Conservation (phyloP, 2,329 filamentous ascomycete genomes). For the Zymoseptoria pseudotritici region DNA sequence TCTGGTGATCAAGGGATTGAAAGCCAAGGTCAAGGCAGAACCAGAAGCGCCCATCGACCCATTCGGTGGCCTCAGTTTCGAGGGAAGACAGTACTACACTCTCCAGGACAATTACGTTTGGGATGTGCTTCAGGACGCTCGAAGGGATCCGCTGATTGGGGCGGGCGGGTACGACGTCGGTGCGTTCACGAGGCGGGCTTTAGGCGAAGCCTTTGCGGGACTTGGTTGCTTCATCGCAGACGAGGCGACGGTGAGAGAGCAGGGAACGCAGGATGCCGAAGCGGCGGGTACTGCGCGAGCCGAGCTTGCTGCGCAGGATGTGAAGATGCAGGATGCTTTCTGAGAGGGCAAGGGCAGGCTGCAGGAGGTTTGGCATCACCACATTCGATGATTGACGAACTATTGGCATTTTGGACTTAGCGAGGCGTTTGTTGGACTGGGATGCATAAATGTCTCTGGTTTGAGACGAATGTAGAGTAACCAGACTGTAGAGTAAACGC, state of each 20-base stretch:
- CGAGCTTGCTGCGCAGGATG: slow-evolving; percentile 53
- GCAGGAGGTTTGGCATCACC: neutral
- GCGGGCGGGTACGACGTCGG: slow-evolving; percentile 77
- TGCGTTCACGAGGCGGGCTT: slow-evolving; percentile 72
- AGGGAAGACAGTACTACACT: slow-evolving; percentile 58
- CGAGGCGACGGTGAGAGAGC: slow-evolving; percentile 46
- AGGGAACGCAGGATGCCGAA: slow-evolving; percentile 24
- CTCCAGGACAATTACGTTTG: slow-evolving; percentile 66
- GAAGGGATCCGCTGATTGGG: slow-evolving; percentile 57
- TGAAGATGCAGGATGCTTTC: slow-evolving; percentile 39
- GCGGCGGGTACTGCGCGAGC: slow-evolving; percentile 31
- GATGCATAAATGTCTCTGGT: neutral
- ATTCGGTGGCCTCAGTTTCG: slow-evolving; percentile 67
- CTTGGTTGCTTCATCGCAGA: slow-evolving; percentile 81
- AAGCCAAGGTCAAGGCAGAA: slow-evolving; percentile 53
- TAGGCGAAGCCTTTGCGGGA: slow-evolving; percentile 86
- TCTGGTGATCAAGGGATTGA: slow-evolving; percentile 70
- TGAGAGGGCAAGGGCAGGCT: slow-evolving; percentile 5
- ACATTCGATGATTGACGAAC: neutral
- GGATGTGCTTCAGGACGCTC: slow-evolving; percentile 61
- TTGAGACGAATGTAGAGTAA: neutral
- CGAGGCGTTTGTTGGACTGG: neutral
- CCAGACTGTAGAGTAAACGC: neutral
- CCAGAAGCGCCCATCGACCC: slow-evolving; percentile 78
- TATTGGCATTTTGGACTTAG: neutral